These are phyloP conservation scores for Nemania sp. DNA, from an alignment of 2,329 filamentous ascomycete species.

Conservation along the genomic window DNA sequence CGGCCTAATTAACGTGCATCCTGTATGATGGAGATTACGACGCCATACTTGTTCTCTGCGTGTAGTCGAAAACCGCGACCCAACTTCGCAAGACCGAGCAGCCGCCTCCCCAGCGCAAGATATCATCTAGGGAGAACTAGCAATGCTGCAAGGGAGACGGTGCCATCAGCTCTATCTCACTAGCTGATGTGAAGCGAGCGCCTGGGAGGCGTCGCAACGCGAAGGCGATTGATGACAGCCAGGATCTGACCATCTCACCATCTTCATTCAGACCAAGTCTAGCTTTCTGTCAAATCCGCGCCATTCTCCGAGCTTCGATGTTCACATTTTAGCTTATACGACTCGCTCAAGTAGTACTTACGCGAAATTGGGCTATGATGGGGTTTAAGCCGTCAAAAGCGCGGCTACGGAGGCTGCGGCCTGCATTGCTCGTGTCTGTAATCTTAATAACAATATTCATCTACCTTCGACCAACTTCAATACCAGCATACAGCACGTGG, in stretches of 20 bases:
- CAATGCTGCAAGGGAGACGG: slow-evolving; percentile 17
- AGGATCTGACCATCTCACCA: background rate
- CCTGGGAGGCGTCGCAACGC: slow-evolving; percentile 1
- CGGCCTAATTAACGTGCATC: slow-evolving; percentile 2
- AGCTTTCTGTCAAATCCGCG: too few species aligned
- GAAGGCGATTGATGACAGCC: background rate
- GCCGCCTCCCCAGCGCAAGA: background rate
- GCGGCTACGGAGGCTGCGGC: slow-evolving; percentile 20
- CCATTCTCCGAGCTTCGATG: too few species aligned
- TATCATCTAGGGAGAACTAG: background rate
- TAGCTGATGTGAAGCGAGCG: slow-evolving; percentile 14
- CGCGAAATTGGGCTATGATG: slow-evolving; percentile 13
- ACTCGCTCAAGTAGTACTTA: background rate
- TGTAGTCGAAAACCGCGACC: background rate
- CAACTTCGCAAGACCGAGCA: background rate
- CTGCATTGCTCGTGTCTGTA: slow-evolving; percentile 11
- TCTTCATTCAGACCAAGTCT: too few species aligned
- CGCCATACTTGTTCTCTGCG: background rate
- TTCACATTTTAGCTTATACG: background rate
- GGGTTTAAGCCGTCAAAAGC: slow-evolving; percentile 17
- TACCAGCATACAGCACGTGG: background rate
- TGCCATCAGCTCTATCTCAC: slow-evolving; percentile 1
- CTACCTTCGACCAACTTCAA: slow-evolving; percentile 11
- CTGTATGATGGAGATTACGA: background rate
- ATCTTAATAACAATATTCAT: slow-evolving; percentile 16